phyloP scores from a whole-genome alignment of 2,329 filamentous ascomycete species.

The Sordariomycetes sp. region DNA sequence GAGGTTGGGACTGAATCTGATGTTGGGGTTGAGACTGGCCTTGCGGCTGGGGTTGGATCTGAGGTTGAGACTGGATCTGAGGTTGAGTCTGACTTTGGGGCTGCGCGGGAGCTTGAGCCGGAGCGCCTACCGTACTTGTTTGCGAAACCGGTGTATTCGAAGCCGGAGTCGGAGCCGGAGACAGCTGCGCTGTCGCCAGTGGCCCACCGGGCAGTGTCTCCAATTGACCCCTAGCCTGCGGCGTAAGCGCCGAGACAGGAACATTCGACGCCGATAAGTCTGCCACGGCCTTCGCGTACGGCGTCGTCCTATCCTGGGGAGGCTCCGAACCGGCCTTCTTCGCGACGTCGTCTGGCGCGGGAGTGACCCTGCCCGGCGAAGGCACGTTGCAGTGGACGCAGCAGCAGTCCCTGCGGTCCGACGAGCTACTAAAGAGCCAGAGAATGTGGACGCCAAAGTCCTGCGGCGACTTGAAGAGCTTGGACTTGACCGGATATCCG shows the following conservation, averaged over 20 bases:
- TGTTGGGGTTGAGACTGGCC: not conserved
- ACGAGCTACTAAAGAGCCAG: constrained; percentile 34
- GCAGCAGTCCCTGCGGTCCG: constrained; percentile 33
- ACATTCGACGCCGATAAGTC: not conserved
- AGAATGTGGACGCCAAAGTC: constrained; percentile 38
- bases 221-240: not conserved
- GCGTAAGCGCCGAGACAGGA: not conserved
- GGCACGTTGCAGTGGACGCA: constrained; percentile 32
- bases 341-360: constrained; percentile 13
- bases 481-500: constrained; percentile 32
- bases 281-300: constrained; percentile 6
- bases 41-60: not conserved
- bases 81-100: not conserved
- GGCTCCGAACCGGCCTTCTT: constrained; percentile 6
- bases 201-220: not conserved
- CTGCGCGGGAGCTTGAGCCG: constrained; percentile 4
- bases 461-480: constrained; percentile 36
- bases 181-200: not conserved
- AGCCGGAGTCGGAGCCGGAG: not conserved
- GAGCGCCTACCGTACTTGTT: not conserved
- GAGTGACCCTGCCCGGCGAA: constrained; percentile 11
- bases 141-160: not conserved
- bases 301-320: constrained; percentile 7
- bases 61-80: not conserved
- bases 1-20: not conserved